Conservation (phyloP, 1,284 basidiomycete species). For the Gomphus bonarii region DNA sequence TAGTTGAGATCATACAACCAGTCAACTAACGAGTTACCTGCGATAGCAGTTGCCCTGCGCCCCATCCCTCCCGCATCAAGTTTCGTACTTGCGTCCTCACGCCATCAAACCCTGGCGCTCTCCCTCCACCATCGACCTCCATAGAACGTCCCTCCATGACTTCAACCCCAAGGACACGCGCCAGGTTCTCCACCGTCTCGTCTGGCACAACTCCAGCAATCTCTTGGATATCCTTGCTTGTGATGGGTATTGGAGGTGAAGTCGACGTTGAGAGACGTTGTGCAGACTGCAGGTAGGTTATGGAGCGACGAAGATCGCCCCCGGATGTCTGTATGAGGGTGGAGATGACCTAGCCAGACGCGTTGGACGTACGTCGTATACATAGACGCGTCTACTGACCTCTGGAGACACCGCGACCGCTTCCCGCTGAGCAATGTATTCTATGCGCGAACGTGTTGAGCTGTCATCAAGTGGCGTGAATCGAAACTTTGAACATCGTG, state of each 20-base stretch:
- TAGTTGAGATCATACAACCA: not conserved
- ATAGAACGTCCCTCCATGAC: slow-evolving; percentile 34
- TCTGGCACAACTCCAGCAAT: slow-evolving; percentile 94
- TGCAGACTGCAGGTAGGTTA: slow-evolving; percentile 96
- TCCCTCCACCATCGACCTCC: slow-evolving; percentile 30
- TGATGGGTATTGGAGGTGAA: slow-evolving; percentile 61
- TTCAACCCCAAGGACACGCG: slow-evolving; percentile 70
- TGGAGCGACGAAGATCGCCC: slow-evolving; percentile 95
- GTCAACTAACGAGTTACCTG: slow-evolving; percentile 45
- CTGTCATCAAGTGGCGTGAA: slow-evolving; percentile 85
- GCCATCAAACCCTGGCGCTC: slow-evolving; percentile 48
- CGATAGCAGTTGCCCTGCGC: slow-evolving; percentile 80
- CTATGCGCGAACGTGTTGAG: slow-evolving; percentile 70
- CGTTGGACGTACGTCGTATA: slow-evolving; percentile 14
- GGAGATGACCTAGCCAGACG: slow-evolving; percentile 38
- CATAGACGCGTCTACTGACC: slow-evolving; percentile 4
- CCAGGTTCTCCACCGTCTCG: slow-evolving; percentile 60
- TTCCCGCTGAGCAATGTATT: slow-evolving; percentile 64
- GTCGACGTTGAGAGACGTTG: slow-evolving; percentile 73
- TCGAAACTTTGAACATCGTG: slow-evolving; percentile 98
- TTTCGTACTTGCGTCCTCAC: slow-evolving; percentile 67
- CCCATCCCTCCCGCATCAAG: slow-evolving; percentile 84
- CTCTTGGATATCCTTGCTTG: slow-evolving; percentile 77
- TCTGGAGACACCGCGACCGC: slow-evolving; percentile 24
- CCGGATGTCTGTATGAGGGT: slow-evolving; percentile 74